Conservation (phyloP, 2,329 filamentous ascomycete species). For the Cytospora mali region DNA sequence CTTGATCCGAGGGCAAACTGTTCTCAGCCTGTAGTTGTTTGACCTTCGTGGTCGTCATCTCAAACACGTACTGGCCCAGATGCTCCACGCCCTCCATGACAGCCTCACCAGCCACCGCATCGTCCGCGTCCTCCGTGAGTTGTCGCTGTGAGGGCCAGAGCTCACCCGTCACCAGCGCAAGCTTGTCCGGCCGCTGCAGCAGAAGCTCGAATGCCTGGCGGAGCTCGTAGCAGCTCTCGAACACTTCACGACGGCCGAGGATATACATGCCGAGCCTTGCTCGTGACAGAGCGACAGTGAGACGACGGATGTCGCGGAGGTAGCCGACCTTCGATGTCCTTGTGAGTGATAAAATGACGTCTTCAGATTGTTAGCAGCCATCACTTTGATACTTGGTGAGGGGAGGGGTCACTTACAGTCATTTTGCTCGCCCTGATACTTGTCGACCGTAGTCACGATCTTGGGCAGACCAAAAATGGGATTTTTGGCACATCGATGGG, state of each 20-base stretch:
- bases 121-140: constrained; percentile 48
- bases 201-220: constrained; percentile 82
- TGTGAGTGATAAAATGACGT: constrained; percentile 91
- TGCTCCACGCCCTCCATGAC: constrained; percentile 93
- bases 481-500: constrained; percentile 80
- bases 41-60: constrained; percentile 78
- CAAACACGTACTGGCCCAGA: constrained; percentile 91
- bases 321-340: constrained; percentile 89
- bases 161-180: constrained; percentile 81
- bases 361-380: constrained; percentile 46
- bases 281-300: constrained; percentile 92
- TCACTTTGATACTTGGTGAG: too few species aligned
- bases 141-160: constrained; percentile 73
- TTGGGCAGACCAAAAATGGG: constrained; percentile 85
- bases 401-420: constrained; percentile 70
- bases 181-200: constrained; percentile 75
- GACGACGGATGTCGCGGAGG: constrained; percentile 85
- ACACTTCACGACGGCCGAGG: constrained; percentile 83
- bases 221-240: constrained; percentile 86
- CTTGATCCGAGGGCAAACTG: constrained; percentile 35
- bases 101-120: constrained; percentile 58
- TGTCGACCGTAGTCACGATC: constrained; percentile 93
- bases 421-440: constrained; percentile 99
- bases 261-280: constrained; percentile 91
- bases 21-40: constrained; percentile 51